A percentile compares a stretch with the other conserved stretches of the same genome.
These are phyloP conservation scores for Petasospora fabianii DNA, from an alignment of 1,139 yeast genomes.

Conservation along the genomic window DNA sequence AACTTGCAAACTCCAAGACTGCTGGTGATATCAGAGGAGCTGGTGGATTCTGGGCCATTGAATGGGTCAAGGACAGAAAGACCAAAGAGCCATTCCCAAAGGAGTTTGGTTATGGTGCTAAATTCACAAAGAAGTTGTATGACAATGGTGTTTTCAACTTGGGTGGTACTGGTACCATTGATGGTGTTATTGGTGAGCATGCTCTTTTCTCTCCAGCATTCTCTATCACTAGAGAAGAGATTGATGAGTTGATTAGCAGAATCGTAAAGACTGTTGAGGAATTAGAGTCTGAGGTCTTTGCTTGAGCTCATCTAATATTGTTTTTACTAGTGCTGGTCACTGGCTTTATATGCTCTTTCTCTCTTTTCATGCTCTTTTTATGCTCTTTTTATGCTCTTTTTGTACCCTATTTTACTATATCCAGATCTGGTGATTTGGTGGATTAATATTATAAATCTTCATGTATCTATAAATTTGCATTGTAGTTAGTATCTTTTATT, in stretches of 20 bases:
- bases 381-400: too few relatives aligned
- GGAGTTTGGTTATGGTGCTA: slow-evolving; percentile 12
- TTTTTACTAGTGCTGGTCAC: too few relatives aligned
- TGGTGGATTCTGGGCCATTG: slow-evolving; percentile 60
- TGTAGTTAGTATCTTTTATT: too few relatives aligned
- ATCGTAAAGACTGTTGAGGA: slow-evolving; percentile 11
- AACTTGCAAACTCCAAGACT: slow-evolving; percentile 34
- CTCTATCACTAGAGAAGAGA: slow-evolving; percentile 43
- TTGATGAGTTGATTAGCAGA: slow-evolving; percentile 38
- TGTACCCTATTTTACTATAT: too few relatives aligned
- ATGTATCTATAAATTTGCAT: too few relatives aligned
- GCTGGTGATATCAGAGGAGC: slow-evolving; percentile 60
- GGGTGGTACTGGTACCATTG: slow-evolving; percentile 44
- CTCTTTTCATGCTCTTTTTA: too few relatives aligned
- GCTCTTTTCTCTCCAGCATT: slow-evolving; percentile 50
- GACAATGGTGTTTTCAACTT: slow-evolving; percentile 44
- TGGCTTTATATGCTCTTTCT: too few relatives aligned
- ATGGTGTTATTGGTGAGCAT: slow-evolving; percentile 44
- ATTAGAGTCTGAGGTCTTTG: slow-evolving; percentile 8
- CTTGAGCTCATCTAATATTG: too few relatives aligned
- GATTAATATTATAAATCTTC: too few relatives aligned
- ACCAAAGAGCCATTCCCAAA: slow-evolving; percentile 44
- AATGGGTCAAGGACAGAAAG: slow-evolving; percentile 46
- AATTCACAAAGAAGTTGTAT: slow-evolving; percentile 29
- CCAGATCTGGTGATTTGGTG: too few relatives aligned